Base-by-base conservation (phyloP, 2,329 filamentous ascomycete species). In the Paecilomyces sp. region DNA sequence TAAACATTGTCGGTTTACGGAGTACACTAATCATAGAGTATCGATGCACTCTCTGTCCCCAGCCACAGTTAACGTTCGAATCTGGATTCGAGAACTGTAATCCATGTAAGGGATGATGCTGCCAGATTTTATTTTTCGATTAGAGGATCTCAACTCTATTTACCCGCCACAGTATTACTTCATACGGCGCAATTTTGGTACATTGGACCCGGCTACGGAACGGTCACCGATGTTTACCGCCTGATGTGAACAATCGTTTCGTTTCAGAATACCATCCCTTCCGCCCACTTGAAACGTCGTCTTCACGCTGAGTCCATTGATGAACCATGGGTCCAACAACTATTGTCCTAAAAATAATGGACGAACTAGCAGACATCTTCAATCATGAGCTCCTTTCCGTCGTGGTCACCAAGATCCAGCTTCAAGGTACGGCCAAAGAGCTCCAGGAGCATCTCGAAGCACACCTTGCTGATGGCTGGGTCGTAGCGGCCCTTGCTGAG, bases 401-500 rank as follows among this genome's bases (percentile, higher is more conserved):
- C 86, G 65, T 81, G 79, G 36, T 84, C 81, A 0, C 93, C 92
- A 60, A 97, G 73, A 65, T 96, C 92, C 3, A 88, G 83, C 77
- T 90, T 90, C 71, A 97, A 76, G 0, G 85, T 86, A 24, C 92
- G 81, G 0, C 85, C 87, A 75, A 97, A 97, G 61, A 96, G 70
- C 78, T 97, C 92, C 15, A 94, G 80, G 67, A 97, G 76, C 74
- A 97, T 88, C 80, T 96, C 90, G 71, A 96, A 96, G 78, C 92
- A 96, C 36, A 93, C 84, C 71, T 92, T 93, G 3, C 87, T 86
- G 60, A 97, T 82, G 22, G 90, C 91, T 0, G 92, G 90, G 72
- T 97, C 92, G 70, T 96, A 97, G 28, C 92, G 83, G n/a, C 92
- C 92, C 77, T 96, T 96, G 74, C 89, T 92, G 61, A 94, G 80